Base-by-base conservation (phyloP, 208 protist species). In the Ichthyophonus hoferi region DNA sequence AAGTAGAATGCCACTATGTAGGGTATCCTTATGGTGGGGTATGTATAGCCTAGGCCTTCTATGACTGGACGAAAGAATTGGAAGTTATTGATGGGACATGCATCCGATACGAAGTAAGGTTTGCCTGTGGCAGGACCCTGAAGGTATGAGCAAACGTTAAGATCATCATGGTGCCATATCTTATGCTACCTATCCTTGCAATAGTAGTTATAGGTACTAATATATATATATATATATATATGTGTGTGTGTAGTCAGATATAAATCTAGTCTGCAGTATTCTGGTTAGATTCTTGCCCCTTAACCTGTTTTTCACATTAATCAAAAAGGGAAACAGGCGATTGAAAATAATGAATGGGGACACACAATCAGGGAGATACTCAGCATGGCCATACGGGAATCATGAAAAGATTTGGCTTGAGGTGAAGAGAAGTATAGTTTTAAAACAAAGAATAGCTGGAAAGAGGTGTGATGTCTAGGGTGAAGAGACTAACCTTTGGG, bases 81-180 rank as follows among this genome's bases (percentile, higher is more conserved):
- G 34, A 90, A 92, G 76, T 92, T 92, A 37, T 92, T 92, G 50
- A 92, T 58, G 38, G 90, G 90, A 31, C 86, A 50, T 40, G 58
- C 58, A 35, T 92, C 90, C 7, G 88, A 91, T 1, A 92, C 79
- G 39, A 92, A 92, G 88, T 91, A 92, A 2, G 90, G n/a, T 84
- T 86, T 38, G 14, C 89, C 89, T 2, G 83, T 79, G 12, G 43
- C 77, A 0, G 12, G 17, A 58, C 39, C 50, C 43, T 7, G 42
- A 42, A 17, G 35, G 58, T n/a, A n/a, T 40, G 40, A 89, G 86
- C n/a, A 79, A 14, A 37, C 79, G 41, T 2, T n/a, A n/a, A n/a
- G n/a, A n/a, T n/a, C n/a, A n/a, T n/a, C n/a, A n/a, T n/a, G n/a
- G n/a, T n/a, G n/a, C n/a, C n/a, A n/a, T n/a, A n/a, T n/a, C n/a